Evolutionary conservation across 176 grass and related monocot species (phyloP).

Genomic region (Thinopyrum elongatum): DNA sequence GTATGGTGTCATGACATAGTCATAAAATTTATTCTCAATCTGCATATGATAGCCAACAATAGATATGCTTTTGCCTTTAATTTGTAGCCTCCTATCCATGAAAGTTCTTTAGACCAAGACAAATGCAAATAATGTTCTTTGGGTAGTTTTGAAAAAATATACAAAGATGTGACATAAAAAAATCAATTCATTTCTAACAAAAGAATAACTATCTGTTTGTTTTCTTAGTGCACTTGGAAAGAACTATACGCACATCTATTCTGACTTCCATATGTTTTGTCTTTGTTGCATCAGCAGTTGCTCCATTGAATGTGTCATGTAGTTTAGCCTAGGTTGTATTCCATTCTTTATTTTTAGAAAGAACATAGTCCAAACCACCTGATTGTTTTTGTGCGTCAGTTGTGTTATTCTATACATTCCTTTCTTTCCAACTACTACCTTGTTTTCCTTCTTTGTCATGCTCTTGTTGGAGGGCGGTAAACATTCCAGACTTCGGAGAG

Average conservation of each 20-base stretch:
- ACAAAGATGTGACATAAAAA: slow-evolving; percentile 25
- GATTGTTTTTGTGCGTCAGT: slow-evolving; percentile 1
- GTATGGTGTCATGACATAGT: slow-evolving; percentile 23
- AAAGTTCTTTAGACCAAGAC: slow-evolving; percentile 45
- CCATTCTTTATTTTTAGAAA: slow-evolving; percentile 8
- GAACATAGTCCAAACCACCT: neutral
- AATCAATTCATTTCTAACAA: neutral
- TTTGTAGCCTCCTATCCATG: slow-evolving; percentile 44
- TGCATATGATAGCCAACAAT: slow-evolving; percentile 24
- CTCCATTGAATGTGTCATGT: slow-evolving; percentile 9
- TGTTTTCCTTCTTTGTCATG: slow-evolving; percentile 9
- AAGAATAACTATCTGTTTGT: slow-evolving; percentile 33
- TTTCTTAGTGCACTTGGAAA: slow-evolving; percentile 19
- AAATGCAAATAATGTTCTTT: slow-evolving; percentile 24
- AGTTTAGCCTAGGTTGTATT: neutral
- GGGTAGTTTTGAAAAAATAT: slow-evolving; percentile 12
- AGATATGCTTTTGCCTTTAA: slow-evolving; percentile 44
- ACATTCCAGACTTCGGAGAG: slow-evolving; percentile 26
- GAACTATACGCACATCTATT: neutral
- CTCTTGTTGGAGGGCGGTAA: neutral
- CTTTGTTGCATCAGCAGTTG: neutral
- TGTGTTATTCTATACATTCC: neutral
- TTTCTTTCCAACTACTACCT: neutral
- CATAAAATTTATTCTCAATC: slow-evolving; percentile 39
- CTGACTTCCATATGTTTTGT: neutral